These are phyloP conservation scores for Irpex rosettiformis DNA, from an alignment of 1,284 basidiomycete genomes.

Conservation along the genomic window DNA sequence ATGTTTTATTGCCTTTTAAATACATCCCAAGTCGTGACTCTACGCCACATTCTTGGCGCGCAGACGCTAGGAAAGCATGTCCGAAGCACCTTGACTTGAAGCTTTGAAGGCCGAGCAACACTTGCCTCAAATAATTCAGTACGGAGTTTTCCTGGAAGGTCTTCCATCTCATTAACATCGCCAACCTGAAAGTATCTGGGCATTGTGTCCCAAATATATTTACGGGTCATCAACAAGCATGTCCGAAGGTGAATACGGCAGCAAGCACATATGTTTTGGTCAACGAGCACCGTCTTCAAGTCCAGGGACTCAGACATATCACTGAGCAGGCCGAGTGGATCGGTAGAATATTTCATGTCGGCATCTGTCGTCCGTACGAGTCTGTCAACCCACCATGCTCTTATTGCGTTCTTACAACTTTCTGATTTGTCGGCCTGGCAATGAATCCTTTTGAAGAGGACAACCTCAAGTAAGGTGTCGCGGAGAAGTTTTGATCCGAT, in stretches of 20 bases:
- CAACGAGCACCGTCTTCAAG: neutral
- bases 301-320: neutral
- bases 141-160: too few species aligned
- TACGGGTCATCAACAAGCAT: neutral
- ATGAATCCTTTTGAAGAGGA: neutral
- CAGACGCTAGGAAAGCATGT: too few species aligned
- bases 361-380: neutral
- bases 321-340: neutral
- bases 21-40: too few species aligned
- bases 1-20: too few species aligned
- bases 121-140: too few species aligned
- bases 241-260: neutral
- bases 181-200: neutral
- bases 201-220: neutral
- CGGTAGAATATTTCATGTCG: neutral
- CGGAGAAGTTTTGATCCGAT: neutral
- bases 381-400: neutral
- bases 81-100: too few species aligned
- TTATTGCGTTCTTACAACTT: neutral
- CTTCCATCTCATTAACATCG: too few species aligned
- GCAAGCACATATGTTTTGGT: neutral
- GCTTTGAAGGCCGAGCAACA: too few species aligned
- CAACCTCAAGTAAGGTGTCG: neutral
- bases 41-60: too few species aligned
- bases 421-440: neutral